Evolutionary conservation across 805 yeast genomes (phyloP).

Genomic region (Blastobotrys americana): DNA sequence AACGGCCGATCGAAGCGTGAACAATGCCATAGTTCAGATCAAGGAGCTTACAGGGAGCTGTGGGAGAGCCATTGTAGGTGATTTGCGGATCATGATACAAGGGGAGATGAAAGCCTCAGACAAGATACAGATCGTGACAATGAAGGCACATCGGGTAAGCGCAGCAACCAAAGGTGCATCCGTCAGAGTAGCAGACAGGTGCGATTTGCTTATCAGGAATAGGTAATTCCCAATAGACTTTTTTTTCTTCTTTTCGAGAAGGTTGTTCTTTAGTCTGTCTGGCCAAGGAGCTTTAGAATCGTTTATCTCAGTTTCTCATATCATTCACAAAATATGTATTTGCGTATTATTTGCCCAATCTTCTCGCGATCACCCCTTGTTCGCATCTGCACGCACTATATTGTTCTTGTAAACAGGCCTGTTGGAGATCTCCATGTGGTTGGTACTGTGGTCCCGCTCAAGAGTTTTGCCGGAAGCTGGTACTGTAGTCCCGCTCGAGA

Average conservation of each 20-base stretch:
- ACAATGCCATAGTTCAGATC: background rate
- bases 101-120: background rate
- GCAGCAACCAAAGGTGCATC: background rate
- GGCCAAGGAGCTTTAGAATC: background rate
- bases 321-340: no score
- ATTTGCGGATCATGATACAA: background rate
- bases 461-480: no score
- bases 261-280: background rate
- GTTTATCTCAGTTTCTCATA: no score
- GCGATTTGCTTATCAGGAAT: no score
- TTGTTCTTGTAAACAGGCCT: no score
- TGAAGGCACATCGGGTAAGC: background rate
- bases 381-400: background rate
- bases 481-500: no score
- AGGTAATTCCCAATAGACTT: background rate
- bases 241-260: background rate
- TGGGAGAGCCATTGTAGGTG: background rate
- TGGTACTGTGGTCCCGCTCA: no score
- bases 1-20: background rate
- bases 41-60: background rate
- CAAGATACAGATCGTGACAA: background rate
- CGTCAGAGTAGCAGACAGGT: no score
- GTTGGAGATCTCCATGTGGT: no score
- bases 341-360: no score
- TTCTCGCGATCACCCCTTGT: background rate